These are phyloP conservation scores for Nakazawaea ishiwadae DNA, from an alignment of 805 yeast genomes.

Conservation along the genomic window DNA sequence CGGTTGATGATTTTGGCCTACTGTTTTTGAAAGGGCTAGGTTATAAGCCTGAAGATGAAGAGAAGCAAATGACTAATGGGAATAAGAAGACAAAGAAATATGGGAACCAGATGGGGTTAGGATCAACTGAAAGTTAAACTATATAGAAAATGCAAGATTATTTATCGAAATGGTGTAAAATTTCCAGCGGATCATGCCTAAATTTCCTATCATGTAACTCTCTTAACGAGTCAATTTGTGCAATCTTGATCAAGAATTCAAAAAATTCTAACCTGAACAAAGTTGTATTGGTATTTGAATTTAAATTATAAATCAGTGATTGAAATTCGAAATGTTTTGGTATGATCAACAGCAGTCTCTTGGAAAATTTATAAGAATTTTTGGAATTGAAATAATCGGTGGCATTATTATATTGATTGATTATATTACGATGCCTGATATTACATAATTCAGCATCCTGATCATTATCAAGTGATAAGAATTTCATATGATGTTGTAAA, in stretches of 20 bases:
- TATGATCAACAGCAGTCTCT: neutral
- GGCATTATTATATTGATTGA: neutral
- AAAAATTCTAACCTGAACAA: conserved; percentile 4
- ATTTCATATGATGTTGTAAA: neutral
- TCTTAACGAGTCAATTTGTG: neutral
- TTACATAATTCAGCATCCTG: no score
- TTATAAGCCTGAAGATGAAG: conserved; percentile 1
- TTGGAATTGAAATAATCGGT: conserved; percentile 3
- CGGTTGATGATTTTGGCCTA: conserved; percentile 13
- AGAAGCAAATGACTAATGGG: neutral
- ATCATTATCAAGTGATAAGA: neutral
- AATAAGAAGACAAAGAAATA: conserved; percentile 2
- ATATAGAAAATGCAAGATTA: no score
- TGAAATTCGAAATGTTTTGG: conserved; percentile 1
- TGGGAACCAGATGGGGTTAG: conserved; percentile 10
- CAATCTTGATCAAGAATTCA: neutral
- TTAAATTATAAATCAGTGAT: neutral
- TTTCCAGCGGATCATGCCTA: neutral
- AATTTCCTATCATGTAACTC: conserved; percentile 2
- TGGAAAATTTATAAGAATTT: conserved; percentile 6
- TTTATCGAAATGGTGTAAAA: no score
- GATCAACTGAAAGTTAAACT: neutral
- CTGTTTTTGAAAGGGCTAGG: conserved; percentile 13
- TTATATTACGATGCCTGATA: neutral
- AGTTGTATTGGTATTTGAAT: neutral